Conservation (phyloP, 2,329 filamentous ascomycete genomes). For the Colletotrichum higginsianum region DNA sequence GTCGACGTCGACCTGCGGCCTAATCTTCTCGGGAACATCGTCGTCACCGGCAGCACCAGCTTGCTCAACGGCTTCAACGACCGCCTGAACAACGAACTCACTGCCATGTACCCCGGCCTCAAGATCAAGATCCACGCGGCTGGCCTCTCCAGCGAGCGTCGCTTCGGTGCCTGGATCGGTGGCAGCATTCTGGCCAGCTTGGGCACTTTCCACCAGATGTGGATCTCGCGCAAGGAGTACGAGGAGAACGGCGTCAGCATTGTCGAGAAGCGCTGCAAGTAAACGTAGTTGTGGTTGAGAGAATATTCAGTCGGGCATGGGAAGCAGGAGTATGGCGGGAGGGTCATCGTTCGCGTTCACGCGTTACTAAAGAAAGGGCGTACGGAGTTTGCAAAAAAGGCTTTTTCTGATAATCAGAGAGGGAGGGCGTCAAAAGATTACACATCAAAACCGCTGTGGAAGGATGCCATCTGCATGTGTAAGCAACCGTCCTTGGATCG, state of each 20-base stretch:
- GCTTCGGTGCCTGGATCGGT: slow-evolving; percentile 96
- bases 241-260: slow-evolving; percentile 93
- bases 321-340: slow-evolving; percentile 37
- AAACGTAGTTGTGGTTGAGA: slow-evolving; percentile 43
- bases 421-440: slow-evolving; percentile 28
- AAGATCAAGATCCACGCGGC: slow-evolving; percentile 91
- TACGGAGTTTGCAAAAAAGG: slow-evolving; percentile 41
- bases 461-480: slow-evolving; percentile 12
- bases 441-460: slow-evolving; percentile 17
- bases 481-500: slow-evolving; percentile 1
- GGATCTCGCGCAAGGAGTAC: slow-evolving; percentile 98
- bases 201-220: slow-evolving; percentile 99
- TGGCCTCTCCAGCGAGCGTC: slow-evolving; percentile 87
- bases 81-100: slow-evolving; percentile 87
- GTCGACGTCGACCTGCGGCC: slow-evolving; percentile 93
- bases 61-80: slow-evolving; percentile 94
- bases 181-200: slow-evolving; percentile 95
- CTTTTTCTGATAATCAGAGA: slow-evolving; percentile 23
- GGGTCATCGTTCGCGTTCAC: slow-evolving; percentile 30
- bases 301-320: slow-evolving; percentile 16
- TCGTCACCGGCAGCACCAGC: slow-evolving; percentile 90
- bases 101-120: slow-evolving; percentile 84
- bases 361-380: slow-evolving; percentile 32
- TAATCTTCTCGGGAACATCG: slow-evolving; percentile 87
- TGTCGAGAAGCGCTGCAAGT: slow-evolving; percentile 98